Percentiles rank a stretch among this genome's conserved stretches.
phyloP scores from a whole-genome alignment of 1,139 yeast species.

The Hansenula sp. region DNA sequence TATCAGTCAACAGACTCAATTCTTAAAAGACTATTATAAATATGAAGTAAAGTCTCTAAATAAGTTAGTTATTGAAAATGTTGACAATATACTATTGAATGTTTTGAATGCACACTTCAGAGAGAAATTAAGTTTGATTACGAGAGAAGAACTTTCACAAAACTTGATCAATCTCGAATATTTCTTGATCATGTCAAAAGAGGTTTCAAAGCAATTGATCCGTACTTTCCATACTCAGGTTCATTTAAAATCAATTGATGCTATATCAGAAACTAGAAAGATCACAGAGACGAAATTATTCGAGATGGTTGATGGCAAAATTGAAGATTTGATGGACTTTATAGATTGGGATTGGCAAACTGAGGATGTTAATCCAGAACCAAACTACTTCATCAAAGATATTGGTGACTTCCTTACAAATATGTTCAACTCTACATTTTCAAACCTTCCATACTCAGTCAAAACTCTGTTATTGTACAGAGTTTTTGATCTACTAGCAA shows the following conservation, averaged over 20 bases:
- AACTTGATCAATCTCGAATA: conserved; percentile 84
- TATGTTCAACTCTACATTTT: conserved; percentile 82
- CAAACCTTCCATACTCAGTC: conserved; percentile 74
- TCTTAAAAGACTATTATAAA: conserved; percentile 52
- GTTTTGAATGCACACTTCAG: conserved; percentile 67
- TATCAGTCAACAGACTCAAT: conserved; percentile 56
- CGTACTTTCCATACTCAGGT: conserved; percentile 20
- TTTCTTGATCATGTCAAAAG: conserved; percentile 54
- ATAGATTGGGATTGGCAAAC: conserved; percentile 83
- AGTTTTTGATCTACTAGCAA: conserved; percentile 81
- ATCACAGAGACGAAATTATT: conserved; percentile 80
- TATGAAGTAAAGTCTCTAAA: conserved; percentile 50
- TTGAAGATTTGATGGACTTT: conserved; percentile 75
- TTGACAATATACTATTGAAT: conserved; percentile 66
- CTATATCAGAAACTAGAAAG: conserved; percentile 60
- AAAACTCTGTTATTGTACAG: conserved; percentile 77
- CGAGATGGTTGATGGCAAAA: conserved; percentile 72
- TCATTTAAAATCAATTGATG: conserved; percentile 45
- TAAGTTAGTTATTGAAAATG: conserved; percentile 51
- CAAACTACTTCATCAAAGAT: conserved; percentile 75
- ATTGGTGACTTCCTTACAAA: conserved; percentile 85
- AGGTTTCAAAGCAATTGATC: conserved; percentile 37
- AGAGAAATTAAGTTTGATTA: conserved; percentile 62
- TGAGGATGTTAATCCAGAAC: conserved; percentile 48
- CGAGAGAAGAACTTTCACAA: conserved; percentile 89